These are phyloP conservation scores for Decorospora gaudefroyi DNA, from an alignment of 2,329 filamentous ascomycete genomes.

Conservation along the genomic window DNA sequence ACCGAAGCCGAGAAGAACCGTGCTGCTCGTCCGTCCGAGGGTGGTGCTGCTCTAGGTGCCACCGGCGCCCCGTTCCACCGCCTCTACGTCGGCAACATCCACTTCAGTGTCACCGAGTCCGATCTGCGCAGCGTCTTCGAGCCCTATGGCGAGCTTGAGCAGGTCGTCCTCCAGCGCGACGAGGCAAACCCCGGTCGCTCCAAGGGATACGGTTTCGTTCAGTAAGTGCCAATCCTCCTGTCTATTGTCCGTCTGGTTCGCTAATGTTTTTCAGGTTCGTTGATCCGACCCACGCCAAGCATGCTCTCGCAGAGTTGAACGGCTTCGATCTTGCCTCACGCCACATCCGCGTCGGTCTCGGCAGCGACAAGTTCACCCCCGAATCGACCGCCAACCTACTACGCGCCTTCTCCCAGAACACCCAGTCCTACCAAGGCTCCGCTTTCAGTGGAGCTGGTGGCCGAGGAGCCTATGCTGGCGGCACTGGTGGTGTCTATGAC, in stretches of 20 bases:
- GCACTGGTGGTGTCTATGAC: conserved; percentile 74
- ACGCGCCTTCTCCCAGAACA: conserved; percentile 79
- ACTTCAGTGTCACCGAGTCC: conserved; percentile 97
- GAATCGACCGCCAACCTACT: conserved; percentile 92
- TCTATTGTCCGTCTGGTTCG: not conserved
- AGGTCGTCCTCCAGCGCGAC: conserved; percentile 96
- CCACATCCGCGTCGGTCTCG: conserved; percentile 96
- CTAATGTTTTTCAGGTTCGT: conserved; percentile 71
- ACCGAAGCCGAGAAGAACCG: conserved; percentile 99
- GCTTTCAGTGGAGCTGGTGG: conserved; percentile 89
- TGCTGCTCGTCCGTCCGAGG: conserved; percentile 75
- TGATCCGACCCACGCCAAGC: conserved; percentile 86
- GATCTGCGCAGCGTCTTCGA: conserved; percentile 96
- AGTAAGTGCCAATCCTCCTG: conserved; percentile 65
- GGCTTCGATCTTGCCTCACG: conserved; percentile 97
- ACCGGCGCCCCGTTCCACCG: conserved; percentile 95
- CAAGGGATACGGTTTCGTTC: conserved; percentile 96
- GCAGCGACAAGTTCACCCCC: conserved; percentile 99
- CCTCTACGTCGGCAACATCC: conserved; percentile 98
- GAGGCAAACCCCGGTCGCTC: conserved; percentile 63
- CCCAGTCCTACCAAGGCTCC: conserved; percentile 75
- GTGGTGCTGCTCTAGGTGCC: conserved; percentile 65
- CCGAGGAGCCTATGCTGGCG: conserved; percentile 80
- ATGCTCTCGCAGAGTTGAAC: conserved; percentile 98
- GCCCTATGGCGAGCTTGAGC: conserved; percentile 96